Evolutionary conservation across 768 basidiomycete genomes (phyloP).

Genomic region (Holtermannia corniformis): DNA sequence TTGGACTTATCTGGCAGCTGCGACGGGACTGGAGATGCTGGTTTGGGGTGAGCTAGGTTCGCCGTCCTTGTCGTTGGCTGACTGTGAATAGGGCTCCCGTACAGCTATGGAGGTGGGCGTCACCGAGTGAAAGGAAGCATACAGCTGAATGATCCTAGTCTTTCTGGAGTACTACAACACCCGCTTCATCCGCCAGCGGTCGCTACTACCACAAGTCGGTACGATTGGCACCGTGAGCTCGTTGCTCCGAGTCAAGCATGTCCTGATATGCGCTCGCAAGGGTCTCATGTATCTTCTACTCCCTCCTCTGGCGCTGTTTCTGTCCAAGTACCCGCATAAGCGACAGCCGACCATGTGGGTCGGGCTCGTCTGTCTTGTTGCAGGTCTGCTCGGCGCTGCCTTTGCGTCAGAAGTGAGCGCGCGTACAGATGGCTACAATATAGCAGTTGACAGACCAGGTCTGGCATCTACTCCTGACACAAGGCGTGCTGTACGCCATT

Average conservation of each 20-base stretch:
- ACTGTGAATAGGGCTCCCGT: slow-evolving; percentile 8
- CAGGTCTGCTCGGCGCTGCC: slow-evolving; percentile 15
- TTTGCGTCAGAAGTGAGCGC: slow-evolving; percentile 12
- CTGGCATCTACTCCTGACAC: slow-evolving; percentile 14
- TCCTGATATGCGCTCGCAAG: neutral
- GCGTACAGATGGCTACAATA: neutral
- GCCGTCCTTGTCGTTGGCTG: neutral
- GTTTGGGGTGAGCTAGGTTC: slow-evolving; percentile 14
- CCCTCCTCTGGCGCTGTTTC: slow-evolving; percentile 11
- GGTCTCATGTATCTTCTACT: slow-evolving; percentile 22
- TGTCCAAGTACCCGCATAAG: slow-evolving; percentile 12
- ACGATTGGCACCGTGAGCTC: slow-evolving; percentile 13
- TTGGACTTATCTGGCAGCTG: slow-evolving; percentile 18
- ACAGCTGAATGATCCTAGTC: slow-evolving; percentile 5
- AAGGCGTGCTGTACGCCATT: slow-evolving; percentile 18
- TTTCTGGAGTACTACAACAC: slow-evolving; percentile 15
- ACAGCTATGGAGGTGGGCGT: slow-evolving; percentile 15
- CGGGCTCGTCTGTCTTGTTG: slow-evolving; percentile 9
- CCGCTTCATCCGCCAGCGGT: slow-evolving; percentile 5
- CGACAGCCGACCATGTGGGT: slow-evolving; percentile 15
- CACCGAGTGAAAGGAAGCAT: neutral
- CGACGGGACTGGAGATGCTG: slow-evolving; percentile 18
- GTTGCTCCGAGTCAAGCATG: neutral
- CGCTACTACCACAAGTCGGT: slow-evolving; percentile 14
- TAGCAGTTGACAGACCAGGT: neutral